Base-by-base conservation (phyloP, 179 eudicot genomes). In the Carnegiea gigantea region DNA sequence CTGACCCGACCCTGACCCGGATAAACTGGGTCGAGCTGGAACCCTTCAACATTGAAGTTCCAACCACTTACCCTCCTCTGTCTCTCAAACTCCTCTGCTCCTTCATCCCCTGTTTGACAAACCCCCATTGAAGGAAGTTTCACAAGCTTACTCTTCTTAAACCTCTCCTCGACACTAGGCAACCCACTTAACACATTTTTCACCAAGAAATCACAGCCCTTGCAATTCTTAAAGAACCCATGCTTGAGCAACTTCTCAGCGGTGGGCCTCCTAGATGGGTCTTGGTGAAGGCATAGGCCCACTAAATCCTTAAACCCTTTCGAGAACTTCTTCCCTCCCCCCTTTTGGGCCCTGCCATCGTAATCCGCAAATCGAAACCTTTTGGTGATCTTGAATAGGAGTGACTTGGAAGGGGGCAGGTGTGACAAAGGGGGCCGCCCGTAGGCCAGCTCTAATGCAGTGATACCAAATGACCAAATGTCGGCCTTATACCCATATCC, bases 1-100 rank as follows among this genome's bases (percentile, higher is more conserved):
- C 13, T 44, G 43, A 33, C 38, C 54, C 40, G 80, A n/a, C 74
- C 53, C 5, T 26, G 77, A 38, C 82, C 68, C 6, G 92, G 92
- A 54, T 89, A 90, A 68, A 92, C 88, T 1, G 96, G 96, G 28
- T 91, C 92, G 68, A 92, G 75, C 54, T 92, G 84, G 54, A 91
- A 92, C 21, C 88, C 96, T 18, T 93, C 93, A n/a, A 86, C 86
- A 59, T 92, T 92, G 77, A 93, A 93, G 77, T 93, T 93, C 98
- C 96, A 93, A 23, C 98, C 98, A 83, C 97, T 92, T 33, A 93
- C 87, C 87, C 98, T 91, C 82, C 97, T 91, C 20, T 90, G 89
- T 59, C 84, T 91, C 76, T 26, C 85, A 10, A 76, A 70, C 9
- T 82, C 79, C 65, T 78, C 85, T 24, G 75, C 8, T 9, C 79